Evolutionary conservation across 2,329 filamentous ascomycete genomes (phyloP).

Genomic region (Epichloe brachyelytri): DNA sequence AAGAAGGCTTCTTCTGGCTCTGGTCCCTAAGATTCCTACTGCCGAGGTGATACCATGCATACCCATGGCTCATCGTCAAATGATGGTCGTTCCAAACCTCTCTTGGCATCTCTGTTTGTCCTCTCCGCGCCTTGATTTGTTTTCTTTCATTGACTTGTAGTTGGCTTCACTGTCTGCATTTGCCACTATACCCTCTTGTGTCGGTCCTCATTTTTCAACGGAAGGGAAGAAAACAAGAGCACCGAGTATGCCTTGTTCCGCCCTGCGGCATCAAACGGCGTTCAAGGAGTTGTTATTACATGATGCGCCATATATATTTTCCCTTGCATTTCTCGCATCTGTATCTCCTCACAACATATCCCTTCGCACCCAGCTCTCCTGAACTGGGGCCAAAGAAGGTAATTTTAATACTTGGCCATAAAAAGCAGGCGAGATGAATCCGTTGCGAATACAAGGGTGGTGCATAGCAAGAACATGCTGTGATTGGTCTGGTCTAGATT

Average conservation of each 20-base stretch:
- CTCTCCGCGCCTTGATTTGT: not conserved
- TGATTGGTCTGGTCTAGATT: not conserved
- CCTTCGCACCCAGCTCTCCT: too few relatives aligned
- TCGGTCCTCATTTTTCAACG: not conserved
- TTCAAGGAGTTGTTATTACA: not conserved
- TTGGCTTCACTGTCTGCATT: not conserved
- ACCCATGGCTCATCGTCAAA: too few relatives aligned
- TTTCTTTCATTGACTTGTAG: not conserved
- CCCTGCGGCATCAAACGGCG: conserved; percentile 2
- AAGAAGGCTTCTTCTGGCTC: not conserved
- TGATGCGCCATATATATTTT: not conserved
- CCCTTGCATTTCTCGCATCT: not conserved
- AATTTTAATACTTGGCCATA: too few relatives aligned
- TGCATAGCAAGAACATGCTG: not conserved
- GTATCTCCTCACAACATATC: not conserved
- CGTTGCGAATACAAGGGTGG: not conserved
- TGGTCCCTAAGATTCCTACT: not conserved
- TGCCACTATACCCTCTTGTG: conserved; percentile 1
- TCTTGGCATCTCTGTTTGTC: not conserved
- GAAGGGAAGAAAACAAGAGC: not conserved
- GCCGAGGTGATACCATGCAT: too few relatives aligned
- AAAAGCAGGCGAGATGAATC: too few relatives aligned
- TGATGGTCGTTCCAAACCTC: not conserved
- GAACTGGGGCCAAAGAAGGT: too few relatives aligned
- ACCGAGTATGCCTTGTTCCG: not conserved